A percentile compares a stretch with the other conserved stretches of the same genome.
These are phyloP conservation scores for Dactylella cylindrospora DNA, from an alignment of 2,329 filamentous ascomycete genomes.

Conservation along the genomic window DNA sequence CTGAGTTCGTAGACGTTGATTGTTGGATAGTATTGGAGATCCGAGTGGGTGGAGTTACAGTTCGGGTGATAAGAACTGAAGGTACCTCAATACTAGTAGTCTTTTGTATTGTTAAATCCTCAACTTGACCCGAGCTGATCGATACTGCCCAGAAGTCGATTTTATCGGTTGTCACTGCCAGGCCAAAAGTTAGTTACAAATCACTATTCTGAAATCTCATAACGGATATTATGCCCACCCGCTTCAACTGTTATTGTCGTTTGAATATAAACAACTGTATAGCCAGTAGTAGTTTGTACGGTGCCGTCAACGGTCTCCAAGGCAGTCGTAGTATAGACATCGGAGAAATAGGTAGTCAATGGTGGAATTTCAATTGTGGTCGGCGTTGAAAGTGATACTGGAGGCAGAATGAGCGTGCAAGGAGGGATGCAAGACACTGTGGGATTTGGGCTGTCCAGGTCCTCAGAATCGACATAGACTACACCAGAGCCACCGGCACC, in stretches of 20 bases:
- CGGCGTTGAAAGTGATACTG: neutral
- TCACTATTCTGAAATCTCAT: neutral
- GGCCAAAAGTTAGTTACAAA: no score
- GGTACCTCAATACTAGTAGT: neutral
- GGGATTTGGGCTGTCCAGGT: neutral
- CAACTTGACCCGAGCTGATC: neutral
- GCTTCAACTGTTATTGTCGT: no score
- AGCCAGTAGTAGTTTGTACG: neutral
- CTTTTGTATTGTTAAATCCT: neutral
- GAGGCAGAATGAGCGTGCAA: neutral
- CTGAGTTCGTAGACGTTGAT: no score
- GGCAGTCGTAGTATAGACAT: neutral
- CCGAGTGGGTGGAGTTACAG: no score
- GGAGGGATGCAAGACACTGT: neutral
- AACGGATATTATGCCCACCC: no score
- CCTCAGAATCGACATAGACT: slow-evolving; percentile 5
- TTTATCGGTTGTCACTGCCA: no score
- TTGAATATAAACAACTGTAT: neutral
- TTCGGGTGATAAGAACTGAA: neutral
- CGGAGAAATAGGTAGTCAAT: neutral
- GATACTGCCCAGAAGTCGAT: neutral
- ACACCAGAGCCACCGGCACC: slow-evolving; percentile 4
- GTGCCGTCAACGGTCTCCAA: neutral
- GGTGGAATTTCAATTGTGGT: neutral
- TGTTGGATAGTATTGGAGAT: no score